Percentiles rank a stretch among this genome's conserved stretches.
phyloP scores from a whole-genome alignment of 2,329 filamentous ascomycete genomes.

The Penicillium sp. region DNA sequence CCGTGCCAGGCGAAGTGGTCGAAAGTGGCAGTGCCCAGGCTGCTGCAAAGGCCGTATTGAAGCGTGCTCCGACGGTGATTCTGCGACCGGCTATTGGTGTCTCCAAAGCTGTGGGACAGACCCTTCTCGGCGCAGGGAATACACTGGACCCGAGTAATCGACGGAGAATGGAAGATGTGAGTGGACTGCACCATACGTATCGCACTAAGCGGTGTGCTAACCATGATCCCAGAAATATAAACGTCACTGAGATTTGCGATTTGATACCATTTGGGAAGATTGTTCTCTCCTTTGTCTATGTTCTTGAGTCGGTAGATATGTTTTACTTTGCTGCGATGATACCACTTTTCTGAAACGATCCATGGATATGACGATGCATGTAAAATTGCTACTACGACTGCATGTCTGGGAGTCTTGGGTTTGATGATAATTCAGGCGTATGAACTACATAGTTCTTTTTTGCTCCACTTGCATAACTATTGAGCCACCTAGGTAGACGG shows the following conservation, averaged over 20 bases:
- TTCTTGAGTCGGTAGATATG: slow-evolving; percentile 12
- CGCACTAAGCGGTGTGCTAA: slow-evolving; percentile 7
- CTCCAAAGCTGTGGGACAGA: slow-evolving; percentile 82
- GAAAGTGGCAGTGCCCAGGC: slow-evolving; percentile 79
- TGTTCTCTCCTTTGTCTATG: slow-evolving; percentile 1
- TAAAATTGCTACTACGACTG: slow-evolving; percentile 11
- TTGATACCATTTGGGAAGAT: not conserved
- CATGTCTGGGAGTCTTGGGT: slow-evolving; percentile 8
- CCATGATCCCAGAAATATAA: slow-evolving; percentile 43
- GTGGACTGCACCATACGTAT: slow-evolving; percentile 41
- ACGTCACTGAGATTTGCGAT: slow-evolving; percentile 29
- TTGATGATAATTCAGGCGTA: not conserved
- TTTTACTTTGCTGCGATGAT: slow-evolving; percentile 15
- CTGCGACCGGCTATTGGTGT: slow-evolving; percentile 87
- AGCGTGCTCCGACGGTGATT: slow-evolving; percentile 86
- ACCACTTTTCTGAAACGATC: slow-evolving; percentile 10
- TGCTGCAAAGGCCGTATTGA: slow-evolving; percentile 73
- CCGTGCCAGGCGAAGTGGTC: slow-evolving; percentile 86
- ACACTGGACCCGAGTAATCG: slow-evolving; percentile 79
- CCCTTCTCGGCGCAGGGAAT: slow-evolving; percentile 88
- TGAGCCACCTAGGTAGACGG: too few relatives aligned
- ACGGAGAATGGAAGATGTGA: slow-evolving; percentile 81
- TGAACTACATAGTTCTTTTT: not conserved
- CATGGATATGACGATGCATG: slow-evolving; percentile 11
- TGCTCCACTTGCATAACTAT: too few relatives aligned